phyloP scores from a whole-genome alignment of 768 basidiomycete genomes.

The Cubamyces lactineus region DNA sequence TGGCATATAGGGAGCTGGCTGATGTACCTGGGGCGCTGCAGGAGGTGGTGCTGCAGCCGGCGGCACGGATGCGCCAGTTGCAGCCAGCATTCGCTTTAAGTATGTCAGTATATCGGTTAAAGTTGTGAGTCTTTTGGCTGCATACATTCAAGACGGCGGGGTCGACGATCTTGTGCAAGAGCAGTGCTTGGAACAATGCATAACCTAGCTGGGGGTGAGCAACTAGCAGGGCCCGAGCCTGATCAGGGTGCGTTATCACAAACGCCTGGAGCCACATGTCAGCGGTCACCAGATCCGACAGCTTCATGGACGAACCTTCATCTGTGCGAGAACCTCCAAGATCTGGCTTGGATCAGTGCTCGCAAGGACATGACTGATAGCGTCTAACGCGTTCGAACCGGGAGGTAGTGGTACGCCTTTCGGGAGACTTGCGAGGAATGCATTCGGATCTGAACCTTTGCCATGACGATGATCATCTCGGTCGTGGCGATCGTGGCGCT shows the following conservation, averaged over 20 bases:
- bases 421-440: slow-evolving; percentile 72
- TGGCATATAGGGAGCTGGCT: slow-evolving; percentile 22
- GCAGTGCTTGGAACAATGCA: slow-evolving; percentile 92
- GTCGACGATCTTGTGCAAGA: slow-evolving; percentile 93
- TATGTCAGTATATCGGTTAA: neutral
- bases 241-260: slow-evolving; percentile 88
- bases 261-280: slow-evolving; percentile 63
- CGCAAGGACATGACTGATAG: slow-evolving; percentile 85
- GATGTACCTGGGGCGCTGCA: slow-evolving; percentile 17
- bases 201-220: slow-evolving; percentile 93
- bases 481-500: slow-evolving; percentile 34
- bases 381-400: slow-evolving; percentile 75
- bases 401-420: slow-evolving; percentile 73
- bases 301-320: slow-evolving; percentile 73
- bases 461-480: slow-evolving; percentile 18
- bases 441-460: slow-evolving; percentile 28
- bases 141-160: slow-evolving; percentile 77
- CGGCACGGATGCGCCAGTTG: slow-evolving; percentile 34
- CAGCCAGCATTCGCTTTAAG: slow-evolving; percentile 53
- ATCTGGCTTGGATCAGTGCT: slow-evolving; percentile 82
- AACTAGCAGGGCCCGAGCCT: slow-evolving; percentile 77
- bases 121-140: neutral
- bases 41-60: slow-evolving; percentile 23
- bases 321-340: slow-evolving; percentile 94
- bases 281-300: neutral